phyloP scores from a whole-genome alignment of 2,329 filamentous ascomycete species.

The Cladophialophora immunda region DNA sequence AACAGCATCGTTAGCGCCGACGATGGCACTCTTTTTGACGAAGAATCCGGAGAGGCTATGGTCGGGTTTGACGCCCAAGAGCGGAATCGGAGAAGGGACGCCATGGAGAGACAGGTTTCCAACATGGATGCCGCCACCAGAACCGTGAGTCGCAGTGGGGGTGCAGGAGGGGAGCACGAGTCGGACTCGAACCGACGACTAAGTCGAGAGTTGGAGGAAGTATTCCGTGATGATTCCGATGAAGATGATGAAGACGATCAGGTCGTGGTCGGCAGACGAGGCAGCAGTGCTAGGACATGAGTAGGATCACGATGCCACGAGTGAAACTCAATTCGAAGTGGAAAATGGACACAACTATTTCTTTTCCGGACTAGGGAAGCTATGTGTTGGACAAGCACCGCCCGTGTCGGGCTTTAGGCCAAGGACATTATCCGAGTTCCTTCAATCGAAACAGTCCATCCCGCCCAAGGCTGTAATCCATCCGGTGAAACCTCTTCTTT shows the following conservation, averaged over 20 bases:
- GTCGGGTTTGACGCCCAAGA: conserved; percentile 61
- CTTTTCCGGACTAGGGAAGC: not conserved
- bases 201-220: conserved; percentile 81
- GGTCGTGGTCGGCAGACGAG: conserved; percentile 37
- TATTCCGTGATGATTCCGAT: conserved; percentile 77
- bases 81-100: conserved; percentile 51
- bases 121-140: conserved; percentile 40
- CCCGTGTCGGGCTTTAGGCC: not conserved
- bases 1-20: conserved; percentile 53
- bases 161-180: conserved; percentile 2
- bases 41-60: conserved; percentile 69
- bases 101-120: conserved; percentile 47
- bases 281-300: conserved; percentile 12
- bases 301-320: not conserved
- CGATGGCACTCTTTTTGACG: conserved; percentile 69
- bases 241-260: conserved; percentile 56
- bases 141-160: conserved; percentile 30
- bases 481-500: not conserved
- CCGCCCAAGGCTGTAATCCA: not conserved
- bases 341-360: not conserved
- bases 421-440: not conserved
- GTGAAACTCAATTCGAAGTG: not conserved
- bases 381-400: not conserved
- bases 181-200: conserved; percentile 66
- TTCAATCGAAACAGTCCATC: not conserved